Evolutionary conservation across 257 asterid species (phyloP), one percentile per base, ranked within the genome.

Genomic region (Solanum chiquidenum): DNA sequence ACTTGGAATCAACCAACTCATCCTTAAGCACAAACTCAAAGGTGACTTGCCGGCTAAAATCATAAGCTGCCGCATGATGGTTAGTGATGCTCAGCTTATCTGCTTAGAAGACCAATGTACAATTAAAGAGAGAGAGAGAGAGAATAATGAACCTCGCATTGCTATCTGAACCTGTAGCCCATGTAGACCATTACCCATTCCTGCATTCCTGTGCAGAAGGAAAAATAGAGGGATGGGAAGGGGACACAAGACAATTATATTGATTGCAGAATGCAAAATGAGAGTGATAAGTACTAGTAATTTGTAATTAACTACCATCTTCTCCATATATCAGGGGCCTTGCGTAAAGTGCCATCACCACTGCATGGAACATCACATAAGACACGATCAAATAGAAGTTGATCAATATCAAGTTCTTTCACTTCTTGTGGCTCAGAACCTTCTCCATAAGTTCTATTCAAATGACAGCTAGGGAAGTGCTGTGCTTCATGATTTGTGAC

Each of bases 401-500:
- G 98, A 84, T 83, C 92, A 80, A 94, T 80, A 77, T 88, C 88
- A 68, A 89, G 94, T 88, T 88, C 94, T 84, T 88, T 90, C 49
- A 25, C n/a, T 82, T 91, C 90, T 90, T 86, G 95, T 34, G 34
- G 55, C 88, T 93, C 93, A 84, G 90, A 89, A 85, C 90, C 91
- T 76, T 79, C 83, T 42, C 86, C 90, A 83, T 88, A 76, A 85
- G 88, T 92, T 90, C 86, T 93, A 76, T 72, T 91, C 83, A 94
- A 91, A 75, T 93, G 94, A 91, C 99, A 96, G 93, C 99, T 91
- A 16, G 99, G 99, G 58, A 97, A 97, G 92, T 97, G 98, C 88
- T 97, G 99, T n/a, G 99, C 99, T 93, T 97, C 99, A 66, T 97
- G 98, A 91, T 97, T 95, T 90, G 99, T 97, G 91, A 97, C 99